Conservation (phyloP, 2,329 filamentous ascomycete genomes). For the Botrytis galanthina region DNA sequence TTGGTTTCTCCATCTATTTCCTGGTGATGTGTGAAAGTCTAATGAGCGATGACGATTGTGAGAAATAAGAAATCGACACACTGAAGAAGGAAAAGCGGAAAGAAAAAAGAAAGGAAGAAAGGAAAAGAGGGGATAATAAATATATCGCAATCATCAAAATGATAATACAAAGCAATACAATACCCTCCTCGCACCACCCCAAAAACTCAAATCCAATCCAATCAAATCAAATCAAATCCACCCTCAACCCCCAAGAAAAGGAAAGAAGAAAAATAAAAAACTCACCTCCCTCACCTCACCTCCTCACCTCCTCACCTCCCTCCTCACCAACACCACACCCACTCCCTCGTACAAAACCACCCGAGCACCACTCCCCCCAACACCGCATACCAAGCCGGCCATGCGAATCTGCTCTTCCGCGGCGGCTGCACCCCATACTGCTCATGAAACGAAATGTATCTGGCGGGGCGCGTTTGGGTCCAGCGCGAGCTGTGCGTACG, state of each 20-base stretch:
- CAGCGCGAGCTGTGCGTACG: background rate
- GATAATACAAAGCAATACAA: too few species aligned
- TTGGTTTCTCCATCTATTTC: background rate
- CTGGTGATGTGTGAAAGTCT: background rate
- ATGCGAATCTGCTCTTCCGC: fast-evolving
- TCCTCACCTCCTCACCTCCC: background rate
- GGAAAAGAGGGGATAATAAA: too few species aligned
- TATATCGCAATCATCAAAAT: too few species aligned
- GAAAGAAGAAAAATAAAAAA: background rate
- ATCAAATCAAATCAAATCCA: background rate
- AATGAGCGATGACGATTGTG: background rate
- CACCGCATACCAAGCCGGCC: background rate
- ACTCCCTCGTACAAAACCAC: background rate
- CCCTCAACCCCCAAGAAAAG: too few species aligned
- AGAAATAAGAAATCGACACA: background rate
- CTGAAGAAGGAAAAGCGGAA: background rate
- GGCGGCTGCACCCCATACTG: background rate
- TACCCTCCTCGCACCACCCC: background rate
- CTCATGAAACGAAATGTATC: background rate
- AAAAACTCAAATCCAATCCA: background rate
- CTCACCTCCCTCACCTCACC: background rate
- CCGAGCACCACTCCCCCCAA: background rate
- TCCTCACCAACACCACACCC: background rate
- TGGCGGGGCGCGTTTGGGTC: background rate
- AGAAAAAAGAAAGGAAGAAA: background rate